Evolutionary conservation across 2,329 filamentous ascomycete genomes (phyloP).

Genomic region (Alternaria sp.): DNA sequence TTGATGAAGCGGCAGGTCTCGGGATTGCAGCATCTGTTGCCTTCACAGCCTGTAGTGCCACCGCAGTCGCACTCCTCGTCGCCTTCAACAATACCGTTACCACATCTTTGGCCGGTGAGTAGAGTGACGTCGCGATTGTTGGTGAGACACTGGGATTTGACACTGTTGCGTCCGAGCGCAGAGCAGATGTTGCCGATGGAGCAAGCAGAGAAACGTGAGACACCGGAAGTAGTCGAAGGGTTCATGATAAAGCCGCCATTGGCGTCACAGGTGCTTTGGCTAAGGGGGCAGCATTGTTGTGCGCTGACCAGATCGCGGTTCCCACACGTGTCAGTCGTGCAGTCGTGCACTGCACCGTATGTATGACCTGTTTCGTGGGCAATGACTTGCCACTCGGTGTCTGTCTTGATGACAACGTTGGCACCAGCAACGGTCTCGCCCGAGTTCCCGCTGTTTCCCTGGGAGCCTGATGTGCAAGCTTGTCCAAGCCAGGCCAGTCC

Average conservation of each 20-base stretch:
- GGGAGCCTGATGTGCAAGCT: slow-evolving; percentile 71
- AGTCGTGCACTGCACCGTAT: slow-evolving; percentile 96
- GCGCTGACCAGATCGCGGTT: slow-evolving; percentile 67
- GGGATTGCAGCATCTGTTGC: slow-evolving; percentile 84
- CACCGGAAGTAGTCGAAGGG: slow-evolving; percentile 77
- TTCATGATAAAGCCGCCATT: slow-evolving; percentile 92
- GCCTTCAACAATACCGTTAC: slow-evolving; percentile 94
- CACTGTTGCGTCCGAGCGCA: slow-evolving; percentile 77
- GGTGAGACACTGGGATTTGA: slow-evolving; percentile 79
- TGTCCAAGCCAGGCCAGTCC: slow-evolving; percentile 94
- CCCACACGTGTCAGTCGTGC: slow-evolving; percentile 71
- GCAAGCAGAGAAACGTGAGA: slow-evolving; percentile 85
- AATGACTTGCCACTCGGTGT: slow-evolving; percentile 92
- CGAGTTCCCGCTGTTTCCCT: slow-evolving; percentile 54
- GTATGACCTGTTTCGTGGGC: slow-evolving; percentile 95
- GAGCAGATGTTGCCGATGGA: slow-evolving; percentile 93
- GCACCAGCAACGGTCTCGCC: slow-evolving; percentile 82
- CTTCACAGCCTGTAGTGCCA: slow-evolving; percentile 72
- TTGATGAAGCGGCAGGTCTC: slow-evolving; percentile 84
- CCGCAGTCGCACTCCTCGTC: slow-evolving; percentile 98
- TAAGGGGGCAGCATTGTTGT: slow-evolving; percentile 83
- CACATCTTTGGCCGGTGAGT: slow-evolving; percentile 84
- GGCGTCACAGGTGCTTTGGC: slow-evolving; percentile 73
- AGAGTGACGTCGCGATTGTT: slow-evolving; percentile 84
- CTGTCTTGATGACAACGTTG: slow-evolving; percentile 86